A percentile compares a stretch with the other conserved stretches of the same genome.
Evolutionary conservation across 805 yeast species (phyloP).

Genomic region (Clavispora asparagi): DNA sequence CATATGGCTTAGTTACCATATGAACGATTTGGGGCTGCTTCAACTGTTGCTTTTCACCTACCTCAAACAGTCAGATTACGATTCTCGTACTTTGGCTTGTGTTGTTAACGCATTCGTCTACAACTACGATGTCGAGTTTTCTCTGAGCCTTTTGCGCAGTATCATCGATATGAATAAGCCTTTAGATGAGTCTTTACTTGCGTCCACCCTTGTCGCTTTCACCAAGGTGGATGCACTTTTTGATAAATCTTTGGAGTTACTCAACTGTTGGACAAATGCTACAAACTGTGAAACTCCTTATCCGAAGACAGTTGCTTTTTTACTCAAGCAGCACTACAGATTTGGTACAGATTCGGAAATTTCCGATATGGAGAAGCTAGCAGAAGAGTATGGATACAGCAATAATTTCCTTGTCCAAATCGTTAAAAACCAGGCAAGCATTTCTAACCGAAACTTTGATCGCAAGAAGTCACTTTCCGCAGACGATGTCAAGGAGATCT

Average conservation of each 20-base stretch:
- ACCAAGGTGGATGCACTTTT: constrained; percentile 25
- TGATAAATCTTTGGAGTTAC: constrained; percentile 21
- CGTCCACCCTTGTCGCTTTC: constrained; percentile 21
- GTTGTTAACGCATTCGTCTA: constrained; percentile 24
- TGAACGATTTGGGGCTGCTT: constrained; percentile 23
- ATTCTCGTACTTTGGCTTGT: constrained; percentile 24
- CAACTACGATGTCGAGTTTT: constrained; percentile 29
- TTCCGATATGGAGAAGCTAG: constrained; percentile 14
- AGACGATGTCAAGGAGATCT: constrained; percentile 22
- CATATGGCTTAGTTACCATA: constrained; percentile 34
- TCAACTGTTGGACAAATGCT: constrained; percentile 24
- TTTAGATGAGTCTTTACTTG: constrained; percentile 22
- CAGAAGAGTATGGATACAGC: constrained; percentile 16
- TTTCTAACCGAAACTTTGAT: constrained; percentile 21
- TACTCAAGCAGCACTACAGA: constrained; percentile 25
- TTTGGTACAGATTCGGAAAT: constrained; percentile 27
- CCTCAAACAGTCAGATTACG: constrained; percentile 14
- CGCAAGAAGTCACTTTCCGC: constrained; percentile 21
- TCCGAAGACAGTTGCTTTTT: constrained; percentile 20
- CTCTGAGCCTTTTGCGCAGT: constrained; percentile 22
- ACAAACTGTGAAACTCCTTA: constrained; percentile 20
- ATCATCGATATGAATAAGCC: constrained; percentile 18
- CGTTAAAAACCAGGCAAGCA: constrained; percentile 19
- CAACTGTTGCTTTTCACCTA: constrained; percentile 19
- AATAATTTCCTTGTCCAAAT: constrained; percentile 21